Percentiles rank a stretch among this genome's conserved stretches.
phyloP scores from a whole-genome alignment of 768 basidiomycete species.

The Russula griseocarnosa region DNA sequence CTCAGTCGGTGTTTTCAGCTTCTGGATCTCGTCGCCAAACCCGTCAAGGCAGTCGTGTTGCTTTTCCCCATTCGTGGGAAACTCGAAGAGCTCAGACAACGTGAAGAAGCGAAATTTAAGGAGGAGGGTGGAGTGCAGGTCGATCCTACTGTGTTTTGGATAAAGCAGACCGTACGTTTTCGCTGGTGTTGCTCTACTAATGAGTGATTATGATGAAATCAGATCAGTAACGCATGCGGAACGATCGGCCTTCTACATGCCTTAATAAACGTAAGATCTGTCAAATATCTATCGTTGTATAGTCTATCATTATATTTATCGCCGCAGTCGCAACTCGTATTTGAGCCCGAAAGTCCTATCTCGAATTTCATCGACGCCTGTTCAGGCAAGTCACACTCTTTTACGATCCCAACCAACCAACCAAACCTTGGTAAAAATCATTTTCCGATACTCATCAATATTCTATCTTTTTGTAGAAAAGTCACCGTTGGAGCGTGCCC shows the following conservation, averaged over 20 bases:
- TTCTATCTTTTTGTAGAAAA: conserved; percentile 42
- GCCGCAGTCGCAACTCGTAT: conserved; percentile 44
- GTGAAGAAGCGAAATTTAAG: conserved; percentile 57
- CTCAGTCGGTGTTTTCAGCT: conserved; percentile 45
- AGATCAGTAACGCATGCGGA: conserved; percentile 37
- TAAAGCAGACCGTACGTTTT: conserved; percentile 77
- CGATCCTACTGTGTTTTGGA: conserved; percentile 72
- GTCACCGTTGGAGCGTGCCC: conserved; percentile 68
- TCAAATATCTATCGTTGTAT: background rate
- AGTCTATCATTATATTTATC: conserved; percentile 37
- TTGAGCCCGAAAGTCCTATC: conserved; percentile 55
- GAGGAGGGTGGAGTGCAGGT: conserved; percentile 45
- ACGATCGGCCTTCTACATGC: conserved; percentile 38
- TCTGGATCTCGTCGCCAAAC: conserved; percentile 62
- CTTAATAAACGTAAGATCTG: conserved; percentile 63
- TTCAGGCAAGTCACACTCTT: conserved; percentile 41
- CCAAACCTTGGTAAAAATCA: background rate
- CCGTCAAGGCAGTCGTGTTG: conserved; percentile 79
- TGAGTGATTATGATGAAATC: background rate
- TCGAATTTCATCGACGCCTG: conserved; percentile 63
- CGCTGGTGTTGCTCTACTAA: background rate
- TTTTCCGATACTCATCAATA: background rate
- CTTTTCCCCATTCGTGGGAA: conserved; percentile 70
- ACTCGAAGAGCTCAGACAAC: conserved; percentile 47
- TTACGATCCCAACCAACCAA: background rate